Conservation (phyloP, 371 early-diverging fungal genomes). For the Nematocida parisii region DNA sequence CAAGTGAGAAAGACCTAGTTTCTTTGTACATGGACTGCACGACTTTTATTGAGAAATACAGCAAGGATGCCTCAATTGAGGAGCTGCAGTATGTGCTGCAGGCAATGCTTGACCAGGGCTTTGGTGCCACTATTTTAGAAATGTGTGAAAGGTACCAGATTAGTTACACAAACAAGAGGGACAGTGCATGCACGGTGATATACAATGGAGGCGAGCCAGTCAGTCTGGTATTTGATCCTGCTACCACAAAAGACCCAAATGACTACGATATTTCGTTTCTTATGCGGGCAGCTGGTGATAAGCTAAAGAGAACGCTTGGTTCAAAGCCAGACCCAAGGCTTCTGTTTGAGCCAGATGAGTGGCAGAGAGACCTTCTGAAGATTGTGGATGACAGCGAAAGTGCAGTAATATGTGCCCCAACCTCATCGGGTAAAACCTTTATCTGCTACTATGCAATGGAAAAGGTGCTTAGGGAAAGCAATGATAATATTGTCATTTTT, state of each 20-base stretch:
- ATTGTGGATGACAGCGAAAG: conserved; percentile 69
- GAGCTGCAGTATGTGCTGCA: conserved; percentile 67
- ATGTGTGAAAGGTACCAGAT: conserved; percentile 61
- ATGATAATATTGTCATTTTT: conserved; percentile 71
- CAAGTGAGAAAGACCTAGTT: conserved; percentile 65
- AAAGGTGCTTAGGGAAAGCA: conserved; percentile 70
- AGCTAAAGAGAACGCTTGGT: conserved; percentile 67
- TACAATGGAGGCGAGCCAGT: conserved; percentile 35
- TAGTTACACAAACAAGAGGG: conserved; percentile 35
- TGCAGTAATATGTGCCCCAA: conserved; percentile 73
- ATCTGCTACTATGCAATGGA: conserved; percentile 74
- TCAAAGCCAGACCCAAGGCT: conserved; percentile 70
- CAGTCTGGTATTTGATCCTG: conserved; percentile 34
- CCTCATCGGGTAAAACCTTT: conserved; percentile 73
- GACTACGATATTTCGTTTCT: conserved; percentile 70
- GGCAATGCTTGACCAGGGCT: conserved; percentile 64
- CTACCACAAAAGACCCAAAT: conserved; percentile 48
- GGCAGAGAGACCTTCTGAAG: conserved; percentile 72
- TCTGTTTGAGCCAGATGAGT: conserved; percentile 72
- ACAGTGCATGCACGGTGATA: conserved; percentile 34
- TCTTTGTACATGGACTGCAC: conserved; percentile 66
- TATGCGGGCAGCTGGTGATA: conserved; percentile 68
- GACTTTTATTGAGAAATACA: conserved; percentile 61
- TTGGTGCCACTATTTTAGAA: conserved; percentile 67
- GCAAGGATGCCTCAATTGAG: conserved; percentile 7